Evolutionary conservation across 495 filamentous ascomycete genomes (phyloP).

Genomic region (Penicillium robsamsonii): DNA sequence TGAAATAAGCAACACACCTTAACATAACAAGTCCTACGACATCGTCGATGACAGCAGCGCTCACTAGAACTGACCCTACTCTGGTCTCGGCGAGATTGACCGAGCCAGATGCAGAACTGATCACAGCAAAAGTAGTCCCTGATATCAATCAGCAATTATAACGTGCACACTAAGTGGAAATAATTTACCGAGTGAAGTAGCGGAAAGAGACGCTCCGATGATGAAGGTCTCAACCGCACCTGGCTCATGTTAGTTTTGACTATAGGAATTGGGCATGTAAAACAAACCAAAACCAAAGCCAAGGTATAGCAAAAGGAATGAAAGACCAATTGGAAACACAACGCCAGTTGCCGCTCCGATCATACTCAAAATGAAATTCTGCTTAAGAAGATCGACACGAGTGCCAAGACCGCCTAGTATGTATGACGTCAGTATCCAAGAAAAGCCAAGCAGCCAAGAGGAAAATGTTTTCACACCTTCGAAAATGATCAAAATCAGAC

Average conservation of each 20-base stretch:
- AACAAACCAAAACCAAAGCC: constrained; percentile 33
- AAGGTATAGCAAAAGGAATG: constrained; percentile 32
- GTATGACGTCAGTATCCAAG: constrained; percentile 14
- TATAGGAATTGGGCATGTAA: not conserved
- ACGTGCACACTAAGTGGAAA: not conserved
- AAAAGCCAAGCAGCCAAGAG: not conserved
- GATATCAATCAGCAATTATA: not conserved
- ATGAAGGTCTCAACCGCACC: constrained; percentile 40
- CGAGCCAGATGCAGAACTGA: constrained; percentile 26
- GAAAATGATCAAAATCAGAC: constrained; percentile 38
- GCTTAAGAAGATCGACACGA: constrained; percentile 34
- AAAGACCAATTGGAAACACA: constrained; percentile 34
- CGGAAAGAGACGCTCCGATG: constrained; percentile 34
- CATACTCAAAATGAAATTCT: constrained; percentile 32
- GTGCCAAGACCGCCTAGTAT: constrained; percentile 31
- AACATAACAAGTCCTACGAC: constrained; percentile 76
- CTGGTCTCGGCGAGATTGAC: constrained; percentile 32
- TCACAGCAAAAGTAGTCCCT: constrained; percentile 38
- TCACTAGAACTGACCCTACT: constrained; percentile 39
- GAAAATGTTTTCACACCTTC: constrained; percentile 23
- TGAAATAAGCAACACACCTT: constrained; percentile 33
- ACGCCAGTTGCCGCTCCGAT: constrained; percentile 34
- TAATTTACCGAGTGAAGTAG: constrained; percentile 32
- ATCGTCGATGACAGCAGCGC: constrained; percentile 78
- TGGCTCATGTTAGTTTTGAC: constrained; percentile 11